Base-by-base conservation (phyloP, 371 early-diverging fungal genomes). In the Entomophthora muscae region DNA sequence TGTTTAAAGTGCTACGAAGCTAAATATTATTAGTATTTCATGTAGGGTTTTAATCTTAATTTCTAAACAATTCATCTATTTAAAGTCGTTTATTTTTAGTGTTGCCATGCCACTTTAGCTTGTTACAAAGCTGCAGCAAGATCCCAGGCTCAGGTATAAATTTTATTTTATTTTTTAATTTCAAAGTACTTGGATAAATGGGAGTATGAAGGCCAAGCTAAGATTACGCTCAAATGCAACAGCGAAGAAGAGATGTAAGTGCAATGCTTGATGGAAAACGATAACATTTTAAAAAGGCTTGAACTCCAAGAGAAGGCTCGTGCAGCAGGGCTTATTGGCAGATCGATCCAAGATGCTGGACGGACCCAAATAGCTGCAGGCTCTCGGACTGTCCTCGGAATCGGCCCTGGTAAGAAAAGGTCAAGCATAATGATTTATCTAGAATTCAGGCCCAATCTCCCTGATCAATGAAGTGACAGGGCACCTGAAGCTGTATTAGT, bases 281-380 rank as follows among this genome's bases (percentile, higher is more conserved):
- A 58, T 30, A 22, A 42, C 12, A 1, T 29, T 62, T 66, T 21
- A 54, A 28, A 23, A 27, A 88, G 90, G 74, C 68, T 91, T 56
- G 72, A 80, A 59, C 66, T 95, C 55, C 82, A 90, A 70, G 76
- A 76, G 1, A 69, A 75, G 64, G 98, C 98, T 0, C 73, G 71
- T 51, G 71, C 74, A 23, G 57, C 77, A 26, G 88, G 88, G 21
- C 71, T 97, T 55, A 81, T 86, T 26, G 88, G 93, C 21, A 77
- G 84, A 65, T 81, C 79, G 61, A 92, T 98, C 59, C 76, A 78
- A 33, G 99, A 98, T 75, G 99, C 99, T 22, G 99, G 99, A 28
- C 76, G 93, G 53, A 99, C 99, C 52, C 99, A 98, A 74, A 93
- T 98, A 65, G 92, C 89, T 5, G 84, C 96, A 27, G 95, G 95